A percentile compares a stretch with the other conserved stretches of the same genome.
Evolutionary conservation across 2,329 filamentous ascomycete species (phyloP).

Genomic region (Colletotrichum sansevieriae): DNA sequence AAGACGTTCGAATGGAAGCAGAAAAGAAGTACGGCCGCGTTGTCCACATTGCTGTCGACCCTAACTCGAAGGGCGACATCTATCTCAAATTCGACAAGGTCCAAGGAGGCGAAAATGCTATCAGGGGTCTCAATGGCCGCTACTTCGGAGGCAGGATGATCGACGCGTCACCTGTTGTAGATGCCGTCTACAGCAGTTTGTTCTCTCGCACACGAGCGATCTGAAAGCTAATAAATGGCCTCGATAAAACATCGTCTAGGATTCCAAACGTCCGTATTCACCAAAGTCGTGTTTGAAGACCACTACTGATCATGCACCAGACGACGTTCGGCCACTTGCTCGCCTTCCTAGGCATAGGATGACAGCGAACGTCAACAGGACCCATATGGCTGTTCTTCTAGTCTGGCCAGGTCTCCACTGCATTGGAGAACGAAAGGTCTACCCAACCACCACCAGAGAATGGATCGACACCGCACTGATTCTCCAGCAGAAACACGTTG

Average conservation of each 20-base stretch:
- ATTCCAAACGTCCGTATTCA: slow-evolving; percentile 45
- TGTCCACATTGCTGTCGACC: slow-evolving; percentile 95
- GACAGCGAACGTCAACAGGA: neutral
- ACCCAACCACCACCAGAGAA: slow-evolving; percentile 34
- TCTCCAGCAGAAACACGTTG: slow-evolving; percentile 36
- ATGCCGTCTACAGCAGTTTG: slow-evolving; percentile 65
- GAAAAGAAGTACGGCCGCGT: slow-evolving; percentile 97
- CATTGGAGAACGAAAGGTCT: slow-evolving; percentile 28
- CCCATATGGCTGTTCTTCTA: neutral
- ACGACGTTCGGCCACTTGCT: neutral
- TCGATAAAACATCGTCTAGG: slow-evolving; percentile 62
- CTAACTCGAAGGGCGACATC: slow-evolving; percentile 94
- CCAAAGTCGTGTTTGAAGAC: too few relatives aligned
- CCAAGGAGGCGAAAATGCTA: slow-evolving; percentile 94
- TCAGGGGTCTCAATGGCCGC: slow-evolving; percentile 96
- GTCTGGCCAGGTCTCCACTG: slow-evolving; percentile 18
- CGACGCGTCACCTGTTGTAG: slow-evolving; percentile 94
- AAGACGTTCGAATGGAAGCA: slow-evolving; percentile 93
- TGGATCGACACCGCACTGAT: slow-evolving; percentile 38
- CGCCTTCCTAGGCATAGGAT: neutral
- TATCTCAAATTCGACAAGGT: slow-evolving; percentile 99
- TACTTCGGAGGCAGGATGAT: slow-evolving; percentile 96
- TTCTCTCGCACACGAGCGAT: slow-evolving; percentile 89
- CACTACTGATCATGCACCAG: slow-evolving; percentile 6
- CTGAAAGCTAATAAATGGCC: slow-evolving; percentile 71